Conservation (phyloP, 1,284 basidiomycete species). For the Sutorius eximius region DNA sequence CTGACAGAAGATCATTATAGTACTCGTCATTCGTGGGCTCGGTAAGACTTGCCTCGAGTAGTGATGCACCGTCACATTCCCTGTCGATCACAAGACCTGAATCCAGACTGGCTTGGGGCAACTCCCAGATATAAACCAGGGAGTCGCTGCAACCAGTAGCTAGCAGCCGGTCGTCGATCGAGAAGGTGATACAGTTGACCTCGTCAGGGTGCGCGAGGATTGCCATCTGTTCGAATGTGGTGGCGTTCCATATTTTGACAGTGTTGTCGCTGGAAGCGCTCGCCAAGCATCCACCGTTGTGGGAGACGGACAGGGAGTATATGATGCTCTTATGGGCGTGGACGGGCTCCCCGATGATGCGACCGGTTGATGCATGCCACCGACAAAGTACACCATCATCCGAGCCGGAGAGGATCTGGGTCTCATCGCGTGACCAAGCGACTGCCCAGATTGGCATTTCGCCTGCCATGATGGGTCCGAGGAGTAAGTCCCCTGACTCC, state of each 20-base stretch:
- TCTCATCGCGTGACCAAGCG: constrained; percentile 32
- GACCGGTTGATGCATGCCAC: constrained; percentile 26
- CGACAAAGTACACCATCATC: constrained; percentile 26
- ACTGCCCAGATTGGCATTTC: constrained; percentile 29
- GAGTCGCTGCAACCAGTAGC: constrained; percentile 31
- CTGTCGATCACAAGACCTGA: constrained; percentile 30
- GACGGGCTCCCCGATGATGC: constrained; percentile 24
- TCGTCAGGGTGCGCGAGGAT: constrained; percentile 21
- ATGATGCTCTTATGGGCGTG: constrained; percentile 27
- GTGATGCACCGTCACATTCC: constrained; percentile 22
- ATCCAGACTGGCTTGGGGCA: constrained; percentile 29
- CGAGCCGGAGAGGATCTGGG: constrained; percentile 28
- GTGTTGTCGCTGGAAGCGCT: constrained; percentile 33
- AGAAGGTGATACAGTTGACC: constrained; percentile 29
- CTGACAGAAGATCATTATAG: constrained; percentile 14
- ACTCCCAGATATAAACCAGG: constrained; percentile 29
- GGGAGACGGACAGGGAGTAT: constrained; percentile 30
- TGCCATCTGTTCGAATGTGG: constrained; percentile 28
- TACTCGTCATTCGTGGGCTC: not conserved
- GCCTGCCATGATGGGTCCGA: constrained; percentile 27
- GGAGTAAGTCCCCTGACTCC: constrained; percentile 24
- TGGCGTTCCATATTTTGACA: constrained; percentile 34
- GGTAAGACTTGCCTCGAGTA: constrained; percentile 26
- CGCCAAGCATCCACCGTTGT: constrained; percentile 27
- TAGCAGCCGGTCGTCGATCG: constrained; percentile 27